Evolutionary conservation across 371 early-diverging fungal species (phyloP), one percentile per base, ranked within the genome.

Genomic region (Lichtheimia corymbifera): DNA sequence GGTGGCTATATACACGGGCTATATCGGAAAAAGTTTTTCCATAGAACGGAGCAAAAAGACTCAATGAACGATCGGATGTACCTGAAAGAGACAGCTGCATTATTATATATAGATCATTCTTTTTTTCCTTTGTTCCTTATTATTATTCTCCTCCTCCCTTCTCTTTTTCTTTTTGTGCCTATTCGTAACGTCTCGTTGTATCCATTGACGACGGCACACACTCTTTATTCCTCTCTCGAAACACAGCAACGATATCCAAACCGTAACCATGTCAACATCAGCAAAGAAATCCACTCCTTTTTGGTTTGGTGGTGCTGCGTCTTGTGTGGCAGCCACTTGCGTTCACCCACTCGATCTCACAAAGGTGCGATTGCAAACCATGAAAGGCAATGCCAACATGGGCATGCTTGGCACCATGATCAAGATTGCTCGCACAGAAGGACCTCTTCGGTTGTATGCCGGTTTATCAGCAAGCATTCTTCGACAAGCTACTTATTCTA

Each of bases 291-390:
- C 45, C 15, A 62, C 76, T 13, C 86, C 86, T 40, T 83, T 82
- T 18, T 85, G 78, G 54, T 79, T 84, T 65, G 86, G 86, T 69
- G 90, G 90, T 22, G 72, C 78, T 40, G 80, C 88, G 13, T 83
- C 88, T 5, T 79, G 83, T 50, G 74, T 80, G 5, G 89, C 90
- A 17, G 84, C 84, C 41, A 67, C 82, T 28, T 77, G 79, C 24
- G 88, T 92, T 0, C 94, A 95, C 55, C 95, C 95, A 0, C 86
- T 94, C 40, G 95, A 95, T 74, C 78, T 92, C 59, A 77, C 92
- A 53, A 94, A 95, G 71, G 92, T 95, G 28, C 85, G 94, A 12
- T 70, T 94, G 53, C 96, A 95, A 69, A 94, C 83, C 22, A 51
- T 58, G 24, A 65, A 67, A 27, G 72, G 65, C 35, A 65, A 61